Conservation (phyloP, 1,284 basidiomycete species). For the Vanrija sp. region DNA sequence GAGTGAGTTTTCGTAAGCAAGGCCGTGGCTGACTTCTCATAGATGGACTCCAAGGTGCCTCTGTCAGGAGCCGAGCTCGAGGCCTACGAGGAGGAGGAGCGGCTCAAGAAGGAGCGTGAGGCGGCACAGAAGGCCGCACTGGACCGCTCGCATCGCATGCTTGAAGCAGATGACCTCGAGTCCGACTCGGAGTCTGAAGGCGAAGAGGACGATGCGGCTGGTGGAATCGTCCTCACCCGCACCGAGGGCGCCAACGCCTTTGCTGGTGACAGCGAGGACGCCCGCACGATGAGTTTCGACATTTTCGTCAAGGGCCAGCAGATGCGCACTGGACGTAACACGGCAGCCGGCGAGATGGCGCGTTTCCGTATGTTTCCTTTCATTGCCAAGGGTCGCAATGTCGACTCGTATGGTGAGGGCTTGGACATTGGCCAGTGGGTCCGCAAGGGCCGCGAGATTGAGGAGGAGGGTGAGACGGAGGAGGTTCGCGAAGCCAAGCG, state of each 20-base stretch:
- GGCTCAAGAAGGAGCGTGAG: conserved; percentile 75
- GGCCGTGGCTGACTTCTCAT: conserved; percentile 2
- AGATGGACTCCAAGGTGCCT: conserved; percentile 86
- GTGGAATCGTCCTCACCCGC: conserved; percentile 56
- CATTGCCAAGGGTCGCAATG: conserved; percentile 83
- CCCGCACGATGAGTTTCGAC: conserved; percentile 70
- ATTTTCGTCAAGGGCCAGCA: conserved; percentile 95
- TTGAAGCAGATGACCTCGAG: conserved; percentile 71
- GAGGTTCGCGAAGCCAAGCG: conserved; percentile 70
- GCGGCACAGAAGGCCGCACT: conserved; percentile 80
- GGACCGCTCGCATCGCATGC: conserved; percentile 76
- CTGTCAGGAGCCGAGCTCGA: conserved; percentile 82
- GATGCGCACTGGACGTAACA: conserved; percentile 60
- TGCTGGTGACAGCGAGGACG: conserved; percentile 44
- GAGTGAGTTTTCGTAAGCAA: conserved; percentile 52
- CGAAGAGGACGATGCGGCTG: conserved; percentile 65
- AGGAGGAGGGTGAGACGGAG: conserved; percentile 79
- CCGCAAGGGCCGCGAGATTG: conserved; percentile 78
- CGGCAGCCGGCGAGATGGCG: conserved; percentile 38
- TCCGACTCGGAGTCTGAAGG: conserved; percentile 61
- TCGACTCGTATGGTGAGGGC: conserved; percentile 94
- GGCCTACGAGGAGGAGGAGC: conserved; percentile 70
- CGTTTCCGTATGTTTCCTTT: conserved; percentile 96
- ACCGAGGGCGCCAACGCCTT: conserved; percentile 33
- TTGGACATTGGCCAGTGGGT: conserved; percentile 93